Conservation (phyloP, 2,329 filamentous ascomycete species). For the Helminthosporium solani region DNA sequence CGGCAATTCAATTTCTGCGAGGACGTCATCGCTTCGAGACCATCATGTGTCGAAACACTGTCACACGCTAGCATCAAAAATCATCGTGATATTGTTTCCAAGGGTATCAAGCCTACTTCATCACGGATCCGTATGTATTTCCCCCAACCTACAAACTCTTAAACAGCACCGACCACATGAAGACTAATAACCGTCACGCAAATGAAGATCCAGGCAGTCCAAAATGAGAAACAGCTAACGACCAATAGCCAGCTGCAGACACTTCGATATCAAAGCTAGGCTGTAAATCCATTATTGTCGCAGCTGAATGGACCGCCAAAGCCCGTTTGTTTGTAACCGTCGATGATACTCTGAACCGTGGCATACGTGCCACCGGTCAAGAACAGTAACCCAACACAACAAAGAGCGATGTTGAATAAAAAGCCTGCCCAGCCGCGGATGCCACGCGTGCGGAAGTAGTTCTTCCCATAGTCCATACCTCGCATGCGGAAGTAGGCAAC, state of each 20-base stretch:
- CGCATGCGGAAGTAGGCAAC: constrained; percentile 78
- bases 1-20: not conserved
- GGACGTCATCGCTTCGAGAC: not conserved
- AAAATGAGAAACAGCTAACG: not conserved
- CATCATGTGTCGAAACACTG: not conserved
- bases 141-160: too few species aligned
- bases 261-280: too few species aligned
- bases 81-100: too few species aligned
- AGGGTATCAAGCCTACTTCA: too few species aligned
- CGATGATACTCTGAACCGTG: constrained; percentile 69
- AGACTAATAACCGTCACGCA: not conserved
- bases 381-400: constrained; percentile 76
- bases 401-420: constrained; percentile 71
- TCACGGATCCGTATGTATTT: too few species aligned
- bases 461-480: constrained; percentile 59
- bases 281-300: constrained; percentile 61
- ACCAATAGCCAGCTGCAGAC: too few species aligned
- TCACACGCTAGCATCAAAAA: not conserved
- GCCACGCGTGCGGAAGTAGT: constrained; percentile 56
- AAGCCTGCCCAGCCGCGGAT: constrained; percentile 56
- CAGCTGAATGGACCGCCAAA: constrained; percentile 77
- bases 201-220: not conserved
- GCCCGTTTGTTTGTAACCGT: constrained; percentile 64
- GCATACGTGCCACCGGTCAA: constrained; percentile 77
- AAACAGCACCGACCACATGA: too few species aligned